Percentiles rank a stretch among this genome's conserved stretches.
phyloP scores from a whole-genome alignment of 441 rosid genomes.

The Pelargonium australe region DNA sequence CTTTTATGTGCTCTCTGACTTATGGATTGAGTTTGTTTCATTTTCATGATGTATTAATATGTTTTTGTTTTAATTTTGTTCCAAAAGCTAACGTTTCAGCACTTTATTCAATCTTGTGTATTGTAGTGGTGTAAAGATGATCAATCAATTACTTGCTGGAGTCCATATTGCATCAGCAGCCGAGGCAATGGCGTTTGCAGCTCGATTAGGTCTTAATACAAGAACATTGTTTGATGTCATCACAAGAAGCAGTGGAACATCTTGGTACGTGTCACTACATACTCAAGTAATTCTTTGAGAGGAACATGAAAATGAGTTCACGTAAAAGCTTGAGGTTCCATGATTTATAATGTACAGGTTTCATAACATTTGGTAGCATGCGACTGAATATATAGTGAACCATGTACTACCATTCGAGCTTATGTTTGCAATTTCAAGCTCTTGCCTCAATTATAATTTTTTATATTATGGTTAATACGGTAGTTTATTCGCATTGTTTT shows the following conservation, averaged over 20 bases:
- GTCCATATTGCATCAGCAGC: constrained; percentile 97
- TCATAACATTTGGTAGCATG: background rate
- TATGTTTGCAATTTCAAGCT: background rate
- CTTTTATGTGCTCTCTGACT: background rate
- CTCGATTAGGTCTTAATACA: constrained; percentile 84
- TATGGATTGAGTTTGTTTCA: background rate
- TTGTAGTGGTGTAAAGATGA: constrained; percentile 83
- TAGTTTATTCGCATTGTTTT: background rate
- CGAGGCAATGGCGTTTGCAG: constrained; percentile 97
- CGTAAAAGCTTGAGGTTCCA: background rate
- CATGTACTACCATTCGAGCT: too few species aligned
- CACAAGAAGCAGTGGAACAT: constrained; percentile 60
- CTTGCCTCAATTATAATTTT: background rate
- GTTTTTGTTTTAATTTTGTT: background rate
- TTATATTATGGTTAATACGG: background rate
- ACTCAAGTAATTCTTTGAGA: background rate
- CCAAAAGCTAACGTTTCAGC: constrained; percentile 8
- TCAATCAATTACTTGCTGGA: constrained; percentile 96
- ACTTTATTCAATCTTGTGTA: constrained; percentile 18
- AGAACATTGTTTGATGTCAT: constrained; percentile 65
- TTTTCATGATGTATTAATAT: background rate
- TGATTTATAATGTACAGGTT: background rate
- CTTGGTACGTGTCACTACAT: constrained; percentile 55
- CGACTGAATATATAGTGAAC: background rate
- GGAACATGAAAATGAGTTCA: background rate